Conservation (phyloP, 495 filamentous ascomycete genomes). For the Aspergillus conjunctus region DNA sequence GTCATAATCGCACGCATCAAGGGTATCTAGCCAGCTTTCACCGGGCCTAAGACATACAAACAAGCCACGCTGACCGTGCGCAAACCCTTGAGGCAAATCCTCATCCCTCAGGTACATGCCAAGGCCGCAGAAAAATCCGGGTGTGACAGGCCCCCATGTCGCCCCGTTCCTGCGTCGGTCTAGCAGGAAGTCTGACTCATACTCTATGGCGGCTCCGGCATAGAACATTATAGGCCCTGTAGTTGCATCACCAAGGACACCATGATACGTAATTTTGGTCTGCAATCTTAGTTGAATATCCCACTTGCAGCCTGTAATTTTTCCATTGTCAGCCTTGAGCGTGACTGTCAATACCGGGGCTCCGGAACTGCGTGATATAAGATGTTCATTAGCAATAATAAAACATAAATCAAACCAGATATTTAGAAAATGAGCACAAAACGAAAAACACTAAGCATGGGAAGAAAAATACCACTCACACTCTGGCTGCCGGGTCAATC, state of each 20-base stretch:
- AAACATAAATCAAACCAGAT: not conserved
- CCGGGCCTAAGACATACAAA: conserved; percentile 6
- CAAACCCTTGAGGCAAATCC: not conserved
- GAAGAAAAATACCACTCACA: not conserved
- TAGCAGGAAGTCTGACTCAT: conserved; percentile 7
- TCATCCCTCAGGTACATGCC: conserved; percentile 2
- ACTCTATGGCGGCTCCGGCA: not conserved
- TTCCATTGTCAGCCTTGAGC: not conserved
- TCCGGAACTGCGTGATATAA: not conserved
- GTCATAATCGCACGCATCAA: not conserved
- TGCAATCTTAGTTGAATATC: conserved; percentile 1
- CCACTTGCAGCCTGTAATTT: conserved; percentile 3
- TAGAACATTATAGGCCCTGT: not conserved
- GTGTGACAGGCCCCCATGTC: conserved; percentile 2
- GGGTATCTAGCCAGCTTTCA: not conserved
- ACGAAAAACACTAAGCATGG: not conserved
- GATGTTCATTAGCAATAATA: conserved; percentile 1
- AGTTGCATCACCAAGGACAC: not conserved
- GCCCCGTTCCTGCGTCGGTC: conserved; percentile 3
- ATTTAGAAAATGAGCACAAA: not conserved
- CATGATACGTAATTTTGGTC: conserved; percentile 8
- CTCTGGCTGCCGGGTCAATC: not conserved
- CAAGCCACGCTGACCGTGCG: not conserved
- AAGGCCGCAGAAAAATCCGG: not conserved
- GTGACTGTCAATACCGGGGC: conserved; percentile 5